Base-by-base conservation (phyloP, 2,329 filamentous ascomycete species). In the Colletotrichum sp. region DNA sequence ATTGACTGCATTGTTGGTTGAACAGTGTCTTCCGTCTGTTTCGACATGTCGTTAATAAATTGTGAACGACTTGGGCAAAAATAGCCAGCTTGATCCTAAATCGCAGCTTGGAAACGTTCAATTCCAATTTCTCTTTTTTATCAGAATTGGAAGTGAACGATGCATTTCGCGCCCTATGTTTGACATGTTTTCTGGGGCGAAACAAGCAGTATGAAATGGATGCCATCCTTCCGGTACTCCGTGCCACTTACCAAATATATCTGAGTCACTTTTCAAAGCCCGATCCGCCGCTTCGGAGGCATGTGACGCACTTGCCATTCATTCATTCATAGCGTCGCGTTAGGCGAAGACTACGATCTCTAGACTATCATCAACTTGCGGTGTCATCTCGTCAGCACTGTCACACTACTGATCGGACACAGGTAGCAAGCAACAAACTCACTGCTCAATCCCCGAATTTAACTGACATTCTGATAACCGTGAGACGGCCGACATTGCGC, bases 11-110 rank as follows among this genome's bases (percentile, higher is more conserved):
- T 1, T 49, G 0, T 21, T 3, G 8, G 18, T 7, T 49, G 44
- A 13, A 2, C n/a, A 7, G 1, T 49, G 44, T 49, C 44, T 21
- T 21, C 5, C 18, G n/a, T 49, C 9, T 49, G 10, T 49, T 4
- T 49, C 8, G 6, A 44, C 5, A 10, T 5, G 1, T 44, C 4
- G 18, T 21, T 6, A 49, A 49, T 49, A 21, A 49, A 21, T 1
- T 49, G n/a, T 21, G 3, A 49, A 4, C 9, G 3, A 4, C 10
- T 6, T 49, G 10, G 10, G 44, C 6, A 0, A 12, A 8, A 12
- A n/a, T 7, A 12, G 2, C 39, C 18, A 49, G 18, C 1, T 49
- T 21, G 18, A 0, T 3, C 44, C 1, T 49, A 1, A 21, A 13
- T 21, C 0, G 44, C 10, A 49, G 44, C 44, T 3, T 13, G 5